Evolutionary conservation across 495 filamentous ascomycete species (phyloP), one percentile per base, ranked within the genome.

Genomic region (Lepidopterella palustris): DNA sequence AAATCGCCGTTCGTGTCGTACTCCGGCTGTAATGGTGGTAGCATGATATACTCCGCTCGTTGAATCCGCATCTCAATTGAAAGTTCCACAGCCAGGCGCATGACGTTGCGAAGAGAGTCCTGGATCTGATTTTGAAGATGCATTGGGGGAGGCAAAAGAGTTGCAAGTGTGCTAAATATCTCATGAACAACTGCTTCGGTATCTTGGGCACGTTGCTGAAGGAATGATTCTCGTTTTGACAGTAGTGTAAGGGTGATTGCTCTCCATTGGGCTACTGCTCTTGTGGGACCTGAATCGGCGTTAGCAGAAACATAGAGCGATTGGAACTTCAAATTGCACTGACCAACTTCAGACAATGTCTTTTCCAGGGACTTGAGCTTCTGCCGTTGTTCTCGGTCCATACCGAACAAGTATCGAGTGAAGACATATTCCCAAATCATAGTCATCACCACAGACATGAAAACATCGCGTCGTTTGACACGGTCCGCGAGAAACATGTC

Each of bases 401-500:
- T 93, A 61, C 95, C 93, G 68, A 98, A 97, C 32, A 98, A 83
- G 69, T 97, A 98, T 57, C 95, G 86, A 10, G 91, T 95, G 72
- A 98, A 98, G 69, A 98, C 85, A 68, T 88, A 96, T 70, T 97
- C 92, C 90, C 90, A 97, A 32, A 97, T 83, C 89, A 98, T 95
- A 45, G 85, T 91, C 90, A 97, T 97, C 62, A 90, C 86, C 64
- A 97, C 88, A 24, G 89, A 91, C 88, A 96, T 96, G 76, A 97
- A 95, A 31, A 97, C 87, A 74, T 96, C 89, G 32, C 90, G 84
- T 52, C 93, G 84, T 59, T 82, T 82, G 53, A 93, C 86, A 45
- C 95, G 87, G 68, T 97, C 95, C 60, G 79, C 79, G 11, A 98
- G 83, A 70, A 92, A 91, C 52, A 75, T 75, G 66, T 97, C 89